A percentile compares a stretch with the other conserved stretches of the same genome.
Conservation (phyloP, 1,139 yeast genomes). For the Hyphopichia burtonii region DNA sequence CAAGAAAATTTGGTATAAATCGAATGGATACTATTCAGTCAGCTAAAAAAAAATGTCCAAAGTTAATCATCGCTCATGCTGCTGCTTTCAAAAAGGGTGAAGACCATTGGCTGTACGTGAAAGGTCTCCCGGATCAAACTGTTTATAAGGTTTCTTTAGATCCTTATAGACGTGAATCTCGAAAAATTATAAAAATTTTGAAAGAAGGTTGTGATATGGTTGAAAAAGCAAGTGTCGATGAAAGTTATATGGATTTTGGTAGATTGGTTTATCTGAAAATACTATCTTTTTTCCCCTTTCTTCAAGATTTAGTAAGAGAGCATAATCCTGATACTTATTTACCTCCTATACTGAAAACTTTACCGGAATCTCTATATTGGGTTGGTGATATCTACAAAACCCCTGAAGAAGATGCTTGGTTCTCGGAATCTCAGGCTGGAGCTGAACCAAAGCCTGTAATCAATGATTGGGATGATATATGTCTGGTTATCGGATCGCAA, state of each 20-base stretch:
- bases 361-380: conserved; percentile 34
- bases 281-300: conserved; percentile 15
- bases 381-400: conserved; percentile 24
- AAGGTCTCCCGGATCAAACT: conserved; percentile 41
- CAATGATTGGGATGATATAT: conserved; percentile 84
- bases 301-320: conserved; percentile 9
- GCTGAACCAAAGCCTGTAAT: conserved; percentile 9
- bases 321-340: conserved; percentile 23
- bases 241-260: conserved; percentile 84
- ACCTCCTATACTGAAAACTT: conserved; percentile 50
- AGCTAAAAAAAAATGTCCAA: conserved; percentile 75
- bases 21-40: conserved; percentile 71
- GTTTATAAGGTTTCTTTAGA: conserved; percentile 84
- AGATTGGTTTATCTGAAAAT: conserved; percentile 23
- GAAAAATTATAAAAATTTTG: conserved; percentile 71
- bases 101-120: conserved; percentile 69
- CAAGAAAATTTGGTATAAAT: conserved; percentile 76
- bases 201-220: conserved; percentile 57
- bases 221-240: conserved; percentile 96
- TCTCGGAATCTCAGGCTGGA: conserved; percentile 10
- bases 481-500: conserved; percentile 64
- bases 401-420: conserved; percentile 15
- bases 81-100: conserved; percentile 92
- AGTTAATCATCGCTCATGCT: conserved; percentile 79
- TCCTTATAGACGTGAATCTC: conserved; percentile 84